Evolutionary conservation across 2,329 filamentous ascomycete species (phyloP), one percentile per base, ranked within the genome.

Genomic region (Ophiostoma sp.): DNA sequence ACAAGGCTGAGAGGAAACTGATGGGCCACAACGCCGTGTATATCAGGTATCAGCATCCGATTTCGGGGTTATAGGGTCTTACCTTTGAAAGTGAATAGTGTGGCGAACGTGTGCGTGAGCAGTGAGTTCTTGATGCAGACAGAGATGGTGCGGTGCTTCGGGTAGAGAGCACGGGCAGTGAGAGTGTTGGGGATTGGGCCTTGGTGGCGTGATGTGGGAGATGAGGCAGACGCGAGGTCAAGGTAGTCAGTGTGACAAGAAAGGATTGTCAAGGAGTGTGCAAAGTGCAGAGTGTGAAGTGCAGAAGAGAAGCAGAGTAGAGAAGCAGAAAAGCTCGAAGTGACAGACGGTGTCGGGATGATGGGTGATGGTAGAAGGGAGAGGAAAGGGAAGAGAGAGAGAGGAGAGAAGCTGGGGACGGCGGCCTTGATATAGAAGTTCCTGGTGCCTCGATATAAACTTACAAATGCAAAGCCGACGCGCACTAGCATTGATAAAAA

Each of bases 351-450:
- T 44, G 45, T 16, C n/a, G 11, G 49, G 49, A 55, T 55, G 49
- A 27, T 27, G 49, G 27, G 27, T 27, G 27, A 27, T 27, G 27
- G 27, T 27, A 55, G 14, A 14, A 12, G 27, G n/a, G 8, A 27
- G 8, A 11, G n/a, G 27, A 55, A 14, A 55, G 49, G 12, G 16
- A 14, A 55, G 27, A 27, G 27, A 27, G 27, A 27, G 27, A 27
- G 49, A 55, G n/a, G 45, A 47, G 45, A 7, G 18, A 49, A 55
- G 9, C 49, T 55, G n/a, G 49, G 49, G 49, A 36, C n/a, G 49
- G 27, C 49, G n/a, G 18, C 49, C 49, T 55, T 55, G 49, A 55
- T 55, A 55, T 55, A 55, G 49, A 45, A 36, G 9, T 55, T 55
- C 14, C 5, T 7, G n/a, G 12, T 36, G n/a, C 2, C 27, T 11